Percentiles rank a stretch among this genome's conserved stretches.
phyloP scores from a whole-genome alignment of 768 basidiomycete species.

The Rhodotorula paludigena region DNA sequence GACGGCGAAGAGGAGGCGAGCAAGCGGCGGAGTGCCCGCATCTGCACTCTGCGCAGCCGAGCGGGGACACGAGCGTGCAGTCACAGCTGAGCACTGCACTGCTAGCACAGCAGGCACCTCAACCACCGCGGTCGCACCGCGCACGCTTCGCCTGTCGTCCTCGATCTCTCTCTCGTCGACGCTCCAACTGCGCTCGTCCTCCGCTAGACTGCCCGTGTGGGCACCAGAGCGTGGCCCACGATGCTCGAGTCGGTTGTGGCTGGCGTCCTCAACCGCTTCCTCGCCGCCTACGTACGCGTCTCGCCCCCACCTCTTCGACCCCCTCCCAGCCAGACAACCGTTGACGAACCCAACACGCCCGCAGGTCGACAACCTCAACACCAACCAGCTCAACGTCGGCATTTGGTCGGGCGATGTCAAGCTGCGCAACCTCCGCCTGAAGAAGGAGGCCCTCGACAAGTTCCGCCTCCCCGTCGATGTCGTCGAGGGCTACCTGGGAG shows the following conservation, averaged over 20 bases:
- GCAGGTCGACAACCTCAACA: conserved; percentile 92
- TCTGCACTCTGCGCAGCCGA: too few species aligned
- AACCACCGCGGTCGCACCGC: too few species aligned
- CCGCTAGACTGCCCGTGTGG: background rate
- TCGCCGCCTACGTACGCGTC: conserved; percentile 26
- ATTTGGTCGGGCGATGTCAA: conserved; percentile 67
- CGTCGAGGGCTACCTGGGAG: conserved; percentile 81
- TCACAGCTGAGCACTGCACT: too few species aligned
- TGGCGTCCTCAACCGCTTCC: conserved; percentile 19
- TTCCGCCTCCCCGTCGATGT: conserved; percentile 94
- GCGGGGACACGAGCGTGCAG: too few species aligned
- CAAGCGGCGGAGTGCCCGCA: too few species aligned
- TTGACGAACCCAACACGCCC: background rate
- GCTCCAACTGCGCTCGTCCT: background rate
- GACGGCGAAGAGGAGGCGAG: too few species aligned
- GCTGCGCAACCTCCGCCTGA: conserved; percentile 67
- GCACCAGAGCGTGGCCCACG: too few species aligned
- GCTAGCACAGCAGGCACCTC: too few species aligned
- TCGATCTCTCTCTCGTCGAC: background rate
- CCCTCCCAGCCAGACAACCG: background rate
- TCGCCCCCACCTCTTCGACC: background rate
- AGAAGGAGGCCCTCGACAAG: conserved; percentile 88
- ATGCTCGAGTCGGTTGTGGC: conserved; percentile 6
- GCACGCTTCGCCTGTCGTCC: too few species aligned
- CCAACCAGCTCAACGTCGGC: conserved; percentile 89